phyloP scores from a whole-genome alignment of 208 protist species.

The Blechomonas ayalai region DNA sequence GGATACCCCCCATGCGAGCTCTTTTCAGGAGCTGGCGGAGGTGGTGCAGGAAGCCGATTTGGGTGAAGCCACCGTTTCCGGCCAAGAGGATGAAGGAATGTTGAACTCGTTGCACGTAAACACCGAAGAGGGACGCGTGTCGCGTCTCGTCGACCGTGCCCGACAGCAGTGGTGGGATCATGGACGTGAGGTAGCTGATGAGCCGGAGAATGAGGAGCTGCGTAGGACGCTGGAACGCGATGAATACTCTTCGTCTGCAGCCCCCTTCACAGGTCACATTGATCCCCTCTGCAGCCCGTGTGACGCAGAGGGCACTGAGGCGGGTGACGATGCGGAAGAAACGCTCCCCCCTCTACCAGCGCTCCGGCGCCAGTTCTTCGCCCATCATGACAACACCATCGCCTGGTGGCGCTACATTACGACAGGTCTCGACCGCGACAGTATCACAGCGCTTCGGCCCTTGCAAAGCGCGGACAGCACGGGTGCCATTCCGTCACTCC shows the following conservation, averaged over 20 bases:
- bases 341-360: not conserved
- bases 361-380: conserved; percentile 34
- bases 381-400: conserved; percentile 27
- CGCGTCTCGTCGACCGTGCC: not conserved
- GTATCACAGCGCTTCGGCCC: conserved; percentile 41
- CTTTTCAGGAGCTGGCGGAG: conserved; percentile 25
- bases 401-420: conserved; percentile 83
- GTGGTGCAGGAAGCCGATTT: not conserved
- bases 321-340: not conserved
- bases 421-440: conserved; percentile 42
- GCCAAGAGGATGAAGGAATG: not conserved
- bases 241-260: too few species aligned
- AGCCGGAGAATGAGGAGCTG: not conserved
- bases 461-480: conserved; percentile 29
- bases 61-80: not conserved
- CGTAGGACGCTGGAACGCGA: too few species aligned
- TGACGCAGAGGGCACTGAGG: not conserved
- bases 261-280: too few species aligned
- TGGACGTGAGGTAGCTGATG: not conserved
- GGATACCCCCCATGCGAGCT: conserved; percentile 60
- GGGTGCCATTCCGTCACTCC: conserved; percentile 46
- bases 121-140: conserved; percentile 1
- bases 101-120: too few species aligned
- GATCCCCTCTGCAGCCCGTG: too few species aligned
- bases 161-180: not conserved